Base-by-base conservation (phyloP, 805 yeast species). In the Isabelozyma pseudorhagii region DNA sequence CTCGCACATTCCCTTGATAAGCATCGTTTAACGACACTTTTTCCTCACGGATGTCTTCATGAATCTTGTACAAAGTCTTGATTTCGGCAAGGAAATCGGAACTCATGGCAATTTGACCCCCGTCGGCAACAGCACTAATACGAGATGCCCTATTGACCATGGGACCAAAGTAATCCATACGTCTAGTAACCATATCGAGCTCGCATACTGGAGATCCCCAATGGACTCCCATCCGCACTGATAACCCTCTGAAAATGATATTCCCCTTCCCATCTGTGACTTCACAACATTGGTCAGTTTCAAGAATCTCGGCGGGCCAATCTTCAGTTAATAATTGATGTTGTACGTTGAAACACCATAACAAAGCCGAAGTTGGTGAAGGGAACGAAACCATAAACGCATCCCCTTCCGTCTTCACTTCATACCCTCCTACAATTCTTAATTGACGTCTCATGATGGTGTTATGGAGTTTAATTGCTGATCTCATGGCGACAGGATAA, bases 131-230 rank as follows among this genome's bases (percentile, higher is more conserved):
- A 7, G 96, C 88, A 62, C 92, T 85, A 25, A 94, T 93, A 60
- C 99, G 79, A 1, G 98, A 85, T 0, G 99, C 89, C 46, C 97
- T 79, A 61, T 94, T 94, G 31, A 94, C 99, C 91, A 94, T 92
- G 0, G 99, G 99, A 0, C 99, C 99, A 59, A 94, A 87, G 68
- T 94, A 94, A 70, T 94, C 99, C 99, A 94, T 94, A 73, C 99
- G 83, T 57, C 91, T 83, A 0, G 99, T 94, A 47, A 92, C 92
- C 51, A 93, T 86, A 72, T 94, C 99, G 7, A 87, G 81, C 66
- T 94, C 99, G 60, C 96, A 89, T 40, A 93, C 97, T 0, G 99
- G 98, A 1, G 87, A 78, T 54, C 99, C 99, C 96, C 98, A 94
- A 67, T 94, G 98, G 40, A 90, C 81, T 52, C 99, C 99, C 98